Conservation (phyloP, 2,329 filamentous ascomycete genomes). For the Aspergillus sp. region DNA sequence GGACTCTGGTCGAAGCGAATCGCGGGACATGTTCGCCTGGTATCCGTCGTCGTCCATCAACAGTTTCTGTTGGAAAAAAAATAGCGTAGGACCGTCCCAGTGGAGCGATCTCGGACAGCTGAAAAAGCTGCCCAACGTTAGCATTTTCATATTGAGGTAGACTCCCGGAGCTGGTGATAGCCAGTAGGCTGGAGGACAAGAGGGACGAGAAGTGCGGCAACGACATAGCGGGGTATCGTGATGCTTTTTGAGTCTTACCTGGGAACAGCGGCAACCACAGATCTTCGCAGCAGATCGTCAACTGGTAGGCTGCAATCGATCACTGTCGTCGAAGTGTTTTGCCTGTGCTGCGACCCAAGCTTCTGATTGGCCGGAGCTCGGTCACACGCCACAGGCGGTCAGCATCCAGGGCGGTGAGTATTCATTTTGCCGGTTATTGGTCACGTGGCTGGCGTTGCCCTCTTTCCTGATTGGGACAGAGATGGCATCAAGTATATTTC, state of each 20-base stretch:
- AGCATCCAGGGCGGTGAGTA: neutral
- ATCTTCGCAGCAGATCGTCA: neutral
- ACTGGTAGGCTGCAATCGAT: neutral
- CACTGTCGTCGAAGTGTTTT: neutral
- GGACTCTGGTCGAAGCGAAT: conserved; percentile 17
- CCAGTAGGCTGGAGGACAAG: conserved; percentile 1
- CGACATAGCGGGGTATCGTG: neutral
- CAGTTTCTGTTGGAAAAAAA: conserved; percentile 29
- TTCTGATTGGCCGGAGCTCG: neutral
- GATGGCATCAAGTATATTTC: no score
- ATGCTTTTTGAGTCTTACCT: conserved; percentile 1
- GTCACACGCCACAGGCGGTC: neutral
- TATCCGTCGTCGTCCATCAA: conserved; percentile 21
- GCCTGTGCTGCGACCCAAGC: neutral
- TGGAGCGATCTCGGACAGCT: conserved; percentile 27
- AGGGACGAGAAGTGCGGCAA: neutral
- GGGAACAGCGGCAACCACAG: neutral
- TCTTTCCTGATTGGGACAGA: no score
- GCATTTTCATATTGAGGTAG: conserved; percentile 27
- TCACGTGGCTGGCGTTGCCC: no score
- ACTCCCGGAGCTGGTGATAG: no score
- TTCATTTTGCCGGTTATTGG: neutral
- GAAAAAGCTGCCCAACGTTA: conserved; percentile 29
- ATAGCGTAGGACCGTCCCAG: conserved; percentile 27
- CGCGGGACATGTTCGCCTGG: conserved; percentile 10